Base-by-base conservation (phyloP, 163 green algal genomes). In the Chloromonas sp. region DNA sequence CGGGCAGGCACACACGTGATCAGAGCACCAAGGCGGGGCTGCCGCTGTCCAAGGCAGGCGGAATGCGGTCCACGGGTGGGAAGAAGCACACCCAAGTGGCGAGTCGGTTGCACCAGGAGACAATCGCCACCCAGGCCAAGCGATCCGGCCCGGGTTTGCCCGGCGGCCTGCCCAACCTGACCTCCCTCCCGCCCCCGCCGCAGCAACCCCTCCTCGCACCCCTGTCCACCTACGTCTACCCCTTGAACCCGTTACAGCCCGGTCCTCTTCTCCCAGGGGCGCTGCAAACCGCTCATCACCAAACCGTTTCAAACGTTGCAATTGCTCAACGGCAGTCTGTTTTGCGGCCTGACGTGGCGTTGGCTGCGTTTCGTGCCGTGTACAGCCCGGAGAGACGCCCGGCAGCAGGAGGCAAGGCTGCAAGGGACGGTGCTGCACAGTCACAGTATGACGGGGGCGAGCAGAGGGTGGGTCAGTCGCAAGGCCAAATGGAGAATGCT, bases 71-170 rank as follows among this genome's bases (percentile, higher is more conserved):
- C 36, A 36, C 36, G 36, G 36, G 36, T 36, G 36, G 36, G 36
- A 36, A 60, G 13, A n/a, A 14, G 36, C 83, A 84, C n/a, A n/a
- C 58, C 59, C 78, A 86, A 11, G 82, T 88, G 70, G 15, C 81
- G 14, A 86, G 74, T 77, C 77, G 85, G 3, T 70, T 88, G 66
- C 85, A 86, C 66, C 81, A 88, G 66, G 77, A 86, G 14, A 88
- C 85, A 0, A 71, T 86, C 57, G 84, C 81, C 62, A 83, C 81
- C 14, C 36, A 82, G n/a, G 84, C 84, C 3, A 87, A 87, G 84
- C 77, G 77, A 11, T 3, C 3, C 36, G 77, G 14, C 1, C 36
- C 14, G 14, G 13, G 15, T 57, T 57, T 81, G 36, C 77, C 77
- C 1, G 77, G 77, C 2, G 77, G 77, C 77, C n/a, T 57, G 2